These are phyloP conservation scores for Staphylotrichum tortipilum DNA, from an alignment of 495 filamentous ascomycete species.

Conservation along the genomic window DNA sequence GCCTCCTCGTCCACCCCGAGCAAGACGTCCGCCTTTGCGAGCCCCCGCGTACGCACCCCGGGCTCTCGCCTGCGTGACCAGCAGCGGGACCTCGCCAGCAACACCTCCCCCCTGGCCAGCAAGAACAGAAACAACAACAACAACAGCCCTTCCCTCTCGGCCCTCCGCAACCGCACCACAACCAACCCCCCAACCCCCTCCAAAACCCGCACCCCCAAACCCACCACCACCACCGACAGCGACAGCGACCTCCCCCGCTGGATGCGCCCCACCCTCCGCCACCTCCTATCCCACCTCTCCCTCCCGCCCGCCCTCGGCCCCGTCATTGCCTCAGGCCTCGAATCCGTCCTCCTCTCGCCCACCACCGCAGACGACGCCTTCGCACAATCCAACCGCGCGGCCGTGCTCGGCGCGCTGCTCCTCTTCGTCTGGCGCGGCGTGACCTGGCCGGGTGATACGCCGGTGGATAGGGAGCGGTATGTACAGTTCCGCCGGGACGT, in stretches of 20 bases:
- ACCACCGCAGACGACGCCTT: slow-evolving; percentile 46
- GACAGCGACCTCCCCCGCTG: slow-evolving; percentile 45
- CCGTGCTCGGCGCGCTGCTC: slow-evolving; percentile 59
- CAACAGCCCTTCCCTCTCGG: slow-evolving; percentile 30
- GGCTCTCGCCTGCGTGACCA: slow-evolving; percentile 28
- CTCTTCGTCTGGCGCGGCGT: slow-evolving; percentile 49
- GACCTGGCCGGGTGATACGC: slow-evolving; percentile 22
- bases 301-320: slow-evolving; percentile 31
- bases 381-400: slow-evolving; percentile 40
- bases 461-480: slow-evolving; percentile 30
- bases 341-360: slow-evolving; percentile 31
- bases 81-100: slow-evolving; percentile 1
- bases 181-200: slow-evolving; percentile 7
- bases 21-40: slow-evolving; percentile 13
- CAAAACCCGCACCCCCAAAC: not conserved
- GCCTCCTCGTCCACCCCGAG: slow-evolving; percentile 23
- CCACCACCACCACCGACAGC: not conserved
- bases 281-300: slow-evolving; percentile 44
- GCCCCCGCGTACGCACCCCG: slow-evolving; percentile 20
- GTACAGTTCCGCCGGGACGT: slow-evolving; percentile 34
- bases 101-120: slow-evolving; percentile 11
- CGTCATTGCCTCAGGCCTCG: slow-evolving; percentile 36
- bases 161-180: slow-evolving; percentile 18
- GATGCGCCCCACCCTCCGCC: slow-evolving; percentile 57
- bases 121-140: slow-evolving; percentile 19